phyloP scores from a whole-genome alignment of 352 stramenopile species.

The Phytophthora capsici region DNA sequence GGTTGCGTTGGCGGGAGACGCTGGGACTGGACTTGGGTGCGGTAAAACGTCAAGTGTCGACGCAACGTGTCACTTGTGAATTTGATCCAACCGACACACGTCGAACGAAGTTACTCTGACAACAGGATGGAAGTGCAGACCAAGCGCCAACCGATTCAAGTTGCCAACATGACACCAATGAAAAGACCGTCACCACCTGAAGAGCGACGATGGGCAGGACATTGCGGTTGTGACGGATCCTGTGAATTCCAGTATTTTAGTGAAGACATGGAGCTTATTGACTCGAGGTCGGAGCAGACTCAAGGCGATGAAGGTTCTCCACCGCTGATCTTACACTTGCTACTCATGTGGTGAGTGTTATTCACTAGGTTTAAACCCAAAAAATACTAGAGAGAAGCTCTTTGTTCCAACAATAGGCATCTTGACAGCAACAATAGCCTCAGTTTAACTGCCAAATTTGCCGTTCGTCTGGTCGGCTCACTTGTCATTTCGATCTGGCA shows the following conservation, averaged over 20 bases:
- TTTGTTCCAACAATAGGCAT: slow-evolving; percentile 12
- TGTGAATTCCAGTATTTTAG: slow-evolving; percentile 32
- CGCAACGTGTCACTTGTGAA: slow-evolving; percentile 14
- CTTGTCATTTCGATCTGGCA: not conserved
- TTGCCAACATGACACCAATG: not conserved
- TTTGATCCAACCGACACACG: slow-evolving; percentile 7
- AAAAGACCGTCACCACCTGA: not conserved
- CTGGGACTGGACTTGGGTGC: not conserved
- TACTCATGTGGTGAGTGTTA: slow-evolving; percentile 4
- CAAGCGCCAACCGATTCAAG: not conserved
- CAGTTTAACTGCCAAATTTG: slow-evolving; percentile 9
- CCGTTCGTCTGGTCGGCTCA: slow-evolving; percentile 11
- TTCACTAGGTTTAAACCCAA: not conserved
- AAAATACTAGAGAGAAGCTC: not conserved
- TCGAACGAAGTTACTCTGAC: not conserved
- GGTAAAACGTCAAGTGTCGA: not conserved
- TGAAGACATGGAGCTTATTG: slow-evolving; percentile 34
- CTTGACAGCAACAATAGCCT: slow-evolving; percentile 2
- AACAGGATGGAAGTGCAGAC: slow-evolving; percentile 3
- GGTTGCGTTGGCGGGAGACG: slow-evolving; percentile 12
- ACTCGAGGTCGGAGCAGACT: slow-evolving; percentile 7
- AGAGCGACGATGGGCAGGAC: slow-evolving; percentile 20
- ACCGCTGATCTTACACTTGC: slow-evolving; percentile 1
- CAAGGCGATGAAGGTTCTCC: slow-evolving; percentile 5
- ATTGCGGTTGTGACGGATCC: slow-evolving; percentile 32